Evolutionary conservation across 2,329 filamentous ascomycete genomes (phyloP), one percentile per base, ranked within the genome.

Genomic region (Colletotrichum destructivum): DNA sequence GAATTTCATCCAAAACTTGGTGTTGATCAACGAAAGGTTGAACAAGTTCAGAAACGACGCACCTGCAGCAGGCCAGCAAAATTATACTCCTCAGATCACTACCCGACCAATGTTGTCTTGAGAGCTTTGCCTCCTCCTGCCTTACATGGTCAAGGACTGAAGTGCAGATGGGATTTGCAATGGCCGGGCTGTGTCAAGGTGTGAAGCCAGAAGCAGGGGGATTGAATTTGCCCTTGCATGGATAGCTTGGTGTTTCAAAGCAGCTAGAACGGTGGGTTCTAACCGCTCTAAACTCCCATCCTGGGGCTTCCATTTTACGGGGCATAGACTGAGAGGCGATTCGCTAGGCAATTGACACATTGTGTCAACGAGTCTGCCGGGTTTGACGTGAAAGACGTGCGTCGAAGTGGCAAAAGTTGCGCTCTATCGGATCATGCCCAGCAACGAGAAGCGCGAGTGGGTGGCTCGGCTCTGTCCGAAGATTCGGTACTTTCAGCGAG

Each of bases 161-260:
- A 46, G 23, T 23, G 62, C 16, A 44, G 35, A 44, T 57, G 42
- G 49, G 21, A 67, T 57, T 68, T 35, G 51, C 18, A 26, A 66
- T 16, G 47, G 38, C 38, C 47, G 31, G 54, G 7, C 54, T 59
- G 40, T 70, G 40, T 35, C 23, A 44, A 31, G 35, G 38, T 46
- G 26, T 12, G 47, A 12, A 23, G 56, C 40, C n/a, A 15, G 49
- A 46, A 21, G 59, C 52, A 64, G 26, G 59, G 46, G 21, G 23
- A 5, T 9, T 47, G 60, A 40, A 49, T 18, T 55, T 13, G 46
- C 54, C 65, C 65, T 66, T 71, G 67, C 71, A 66, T 71, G 38
- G 62, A 66, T 66, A 55, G 55, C 35, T 42, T 67, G 38, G 56
- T 59, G 67, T 66, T 73, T 71, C 62, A 66, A 42, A n/a, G 62